Evolutionary conservation across 2,329 filamentous ascomycete genomes (phyloP).

Genomic region (Curvularia eragrostidis): DNA sequence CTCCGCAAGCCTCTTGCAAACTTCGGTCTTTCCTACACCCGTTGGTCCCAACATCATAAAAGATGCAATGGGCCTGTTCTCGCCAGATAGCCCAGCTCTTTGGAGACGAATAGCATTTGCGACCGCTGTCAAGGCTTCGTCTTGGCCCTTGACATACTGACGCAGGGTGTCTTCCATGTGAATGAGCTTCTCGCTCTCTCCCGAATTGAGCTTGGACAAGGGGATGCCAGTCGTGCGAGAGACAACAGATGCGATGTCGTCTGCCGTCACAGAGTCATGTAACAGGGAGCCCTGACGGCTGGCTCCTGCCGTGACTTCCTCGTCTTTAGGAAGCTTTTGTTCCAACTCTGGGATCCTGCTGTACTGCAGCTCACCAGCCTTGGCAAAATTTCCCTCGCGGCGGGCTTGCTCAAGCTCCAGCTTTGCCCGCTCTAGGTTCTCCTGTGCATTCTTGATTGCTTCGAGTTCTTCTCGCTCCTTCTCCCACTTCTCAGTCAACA

Average conservation of each 20-base stretch:
- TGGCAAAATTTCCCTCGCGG: constrained; percentile 84
- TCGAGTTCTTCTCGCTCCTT: constrained; percentile 87
- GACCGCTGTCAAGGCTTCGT: constrained; percentile 89
- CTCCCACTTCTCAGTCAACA: constrained; percentile 84
- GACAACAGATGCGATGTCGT: constrained; percentile 93
- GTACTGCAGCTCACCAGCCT: constrained; percentile 90
- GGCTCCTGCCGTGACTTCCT: constrained; percentile 49
- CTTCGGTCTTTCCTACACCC: constrained; percentile 94
- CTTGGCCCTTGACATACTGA: constrained; percentile 86
- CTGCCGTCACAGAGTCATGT: constrained; percentile 92
- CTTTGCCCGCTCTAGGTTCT: constrained; percentile 83
- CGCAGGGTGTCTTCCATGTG: constrained; percentile 92
- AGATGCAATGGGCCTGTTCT: constrained; percentile 88
- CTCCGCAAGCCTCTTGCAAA: constrained; percentile 92
- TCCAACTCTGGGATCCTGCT: constrained; percentile 84
- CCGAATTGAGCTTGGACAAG: constrained; percentile 87
- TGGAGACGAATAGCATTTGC: constrained; percentile 94
- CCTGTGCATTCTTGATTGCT: constrained; percentile 83
- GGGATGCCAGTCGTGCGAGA: constrained; percentile 92
- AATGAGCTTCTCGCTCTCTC: constrained; percentile 92
- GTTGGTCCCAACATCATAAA: constrained; percentile 99
- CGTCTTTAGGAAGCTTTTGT: constrained; percentile 77
- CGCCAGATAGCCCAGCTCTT: constrained; percentile 86
- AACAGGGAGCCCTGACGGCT: constrained; percentile 66
- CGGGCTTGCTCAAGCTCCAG: constrained; percentile 88